Conservation (phyloP, 352 stramenopile genomes). For the Globisporangium irregulare region DNA sequence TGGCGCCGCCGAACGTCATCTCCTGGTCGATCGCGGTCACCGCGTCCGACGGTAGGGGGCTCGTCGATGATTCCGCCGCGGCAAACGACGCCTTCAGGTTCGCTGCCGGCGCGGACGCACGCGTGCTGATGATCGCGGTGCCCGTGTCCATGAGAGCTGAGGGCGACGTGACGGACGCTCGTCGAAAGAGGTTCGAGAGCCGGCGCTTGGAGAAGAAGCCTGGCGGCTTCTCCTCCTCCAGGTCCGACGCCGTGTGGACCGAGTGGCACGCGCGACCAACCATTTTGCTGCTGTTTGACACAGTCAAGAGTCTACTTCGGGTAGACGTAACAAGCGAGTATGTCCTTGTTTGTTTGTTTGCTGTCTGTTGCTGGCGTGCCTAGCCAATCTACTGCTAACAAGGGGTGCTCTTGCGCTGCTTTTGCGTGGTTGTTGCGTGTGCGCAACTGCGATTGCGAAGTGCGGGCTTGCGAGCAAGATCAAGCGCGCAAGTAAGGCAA, state of each 20-base stretch:
- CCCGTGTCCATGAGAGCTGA: slow-evolving; percentile 17
- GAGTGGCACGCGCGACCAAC: slow-evolving; percentile 9
- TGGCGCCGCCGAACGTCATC: slow-evolving; percentile 53
- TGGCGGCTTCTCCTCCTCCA: slow-evolving; percentile 4
- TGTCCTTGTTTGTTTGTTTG: background rate
- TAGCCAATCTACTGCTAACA: background rate
- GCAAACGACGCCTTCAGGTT: slow-evolving; percentile 1
- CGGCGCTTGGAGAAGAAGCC: slow-evolving; percentile 44
- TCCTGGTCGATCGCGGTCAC: slow-evolving; percentile 42
- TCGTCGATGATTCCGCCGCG: slow-evolving; percentile 6
- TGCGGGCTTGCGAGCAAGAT: background rate
- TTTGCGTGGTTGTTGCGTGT: background rate
- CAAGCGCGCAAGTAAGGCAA: background rate
- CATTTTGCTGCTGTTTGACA: slow-evolving; percentile 6
- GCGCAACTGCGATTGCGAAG: background rate
- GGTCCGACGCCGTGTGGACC: slow-evolving; percentile 3
- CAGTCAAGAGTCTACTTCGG: background rate
- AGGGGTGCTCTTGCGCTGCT: background rate
- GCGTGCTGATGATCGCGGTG: background rate
- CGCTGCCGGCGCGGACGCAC: background rate
- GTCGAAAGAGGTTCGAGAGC: slow-evolving; percentile 47
- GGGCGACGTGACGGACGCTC: slow-evolving; percentile 34
- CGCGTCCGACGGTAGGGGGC: background rate
- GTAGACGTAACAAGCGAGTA: background rate
- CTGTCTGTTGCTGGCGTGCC: background rate